Base-by-base conservation (phyloP, 1,284 basidiomycete species). In the Ceratobasidium sp. region DNA sequence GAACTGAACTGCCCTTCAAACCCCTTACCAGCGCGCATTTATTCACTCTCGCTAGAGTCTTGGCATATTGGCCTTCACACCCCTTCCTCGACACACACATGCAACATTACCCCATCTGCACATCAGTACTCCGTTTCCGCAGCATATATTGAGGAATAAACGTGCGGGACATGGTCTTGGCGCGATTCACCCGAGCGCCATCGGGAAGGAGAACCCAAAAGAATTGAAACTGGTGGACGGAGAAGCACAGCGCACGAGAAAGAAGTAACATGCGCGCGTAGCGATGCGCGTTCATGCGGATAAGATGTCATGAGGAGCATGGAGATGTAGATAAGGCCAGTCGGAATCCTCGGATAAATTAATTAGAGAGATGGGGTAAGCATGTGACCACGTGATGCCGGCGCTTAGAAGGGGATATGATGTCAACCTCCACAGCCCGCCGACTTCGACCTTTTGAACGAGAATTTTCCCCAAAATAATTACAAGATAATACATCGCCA, bases 281-380 rank as follows among this genome's bases (percentile, higher is more conserved):
- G 15, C 42, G 69, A 71, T 71, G 69, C 54, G 17, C 26, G 42
- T 64, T 61, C 70, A 74, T 74, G 70, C 48, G 70, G 70, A 20
- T 15, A 15, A 44, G 28, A 42, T 28, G 44, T 73, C 69, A 73
- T 57, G 69, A 61, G 69, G 69, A 20, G 20, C 56, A 33, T 61
- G 59, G 46, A 52, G 33, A 38, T 10, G 70, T 33, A 17, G 70
- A 73, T 73, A 73, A 73, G 40, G 57, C 42, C 2, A 23, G 50
- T 73, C 56, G 56, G 38, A 44, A 50, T 73, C 57, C 26, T 48
- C 56, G 56, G 56, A 46, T 48, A 73, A 54, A 4, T 33, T 61
- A 73, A 73, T 61, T 42, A 65, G 62, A 33, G 42, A 17, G 62
- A n/a, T 73, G 57, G 42, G 28, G 68, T 33, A 57, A 33, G 38